Base-by-base conservation (phyloP, 805 yeast species). In the Yarrowia alimentaria region DNA sequence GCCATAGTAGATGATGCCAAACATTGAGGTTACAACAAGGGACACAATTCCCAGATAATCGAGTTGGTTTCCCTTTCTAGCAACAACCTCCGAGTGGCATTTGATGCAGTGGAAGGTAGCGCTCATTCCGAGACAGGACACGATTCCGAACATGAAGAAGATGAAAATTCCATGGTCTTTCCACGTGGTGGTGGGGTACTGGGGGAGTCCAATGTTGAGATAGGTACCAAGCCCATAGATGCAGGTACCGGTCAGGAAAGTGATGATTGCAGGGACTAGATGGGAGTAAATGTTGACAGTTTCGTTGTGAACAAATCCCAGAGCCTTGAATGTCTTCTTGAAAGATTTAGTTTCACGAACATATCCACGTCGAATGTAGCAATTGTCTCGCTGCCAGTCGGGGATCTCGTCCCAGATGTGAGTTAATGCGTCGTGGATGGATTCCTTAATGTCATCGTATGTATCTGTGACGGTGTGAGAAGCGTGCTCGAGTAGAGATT, bases 1-100 rank as follows among this genome's bases (percentile, higher is more conserved):
- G 35, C 51, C 48, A 49, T 60, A 75, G 56, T 72, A 74, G 13
- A 76, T 60, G 14, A 78, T 56, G 1, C 80, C 73, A 7, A 78
- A 69, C 65, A 79, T 73, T 1, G 88, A 81, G 53, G 83, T 74
- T 3, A 85, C 75, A 49, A 83, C 83, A 54, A 84, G 69, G 11
- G 81, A 68, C 22, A 84, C 80, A 51, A 85, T 85, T 1, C 93
- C 93, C 57, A 85, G 71, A 61, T 85, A 85, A 64, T 85, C 93
- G 38, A 84, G 72, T 60, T 78, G 82, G 64, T 84, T 83, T 54
- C 89, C 85, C 29, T 77, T 63, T 49, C 66, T 70, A 26, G 78
- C 66, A 2, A 81, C 77, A 11, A 63, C 55, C 33, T 68, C 73
- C 5, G 89, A 81, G 61, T 85, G 91, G 56, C 81, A 76, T 58